These are phyloP conservation scores for Caryopteris hybrid DNA, from an alignment of 305 asterid genomes.

Conservation along the genomic window DNA sequence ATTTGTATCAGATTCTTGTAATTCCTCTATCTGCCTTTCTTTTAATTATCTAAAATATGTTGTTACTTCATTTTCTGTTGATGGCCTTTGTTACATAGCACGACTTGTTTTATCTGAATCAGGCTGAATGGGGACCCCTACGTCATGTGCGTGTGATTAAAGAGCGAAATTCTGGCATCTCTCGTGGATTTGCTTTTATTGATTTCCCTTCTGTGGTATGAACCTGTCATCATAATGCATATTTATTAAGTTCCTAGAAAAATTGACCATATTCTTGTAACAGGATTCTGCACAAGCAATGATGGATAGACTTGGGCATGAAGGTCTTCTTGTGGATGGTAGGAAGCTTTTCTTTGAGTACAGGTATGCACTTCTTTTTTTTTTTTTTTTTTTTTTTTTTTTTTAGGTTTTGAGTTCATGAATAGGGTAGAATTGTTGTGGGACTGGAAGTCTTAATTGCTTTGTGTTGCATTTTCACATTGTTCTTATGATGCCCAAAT, in stretches of 20 bases:
- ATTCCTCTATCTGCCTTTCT: conserved; percentile 16
- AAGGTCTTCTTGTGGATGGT: conserved; percentile 88
- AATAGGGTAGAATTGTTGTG: no score
- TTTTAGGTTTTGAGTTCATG: no score
- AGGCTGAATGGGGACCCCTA: conserved; percentile 99
- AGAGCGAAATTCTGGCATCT: conserved; percentile 85
- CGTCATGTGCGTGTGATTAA: conserved; percentile 96
- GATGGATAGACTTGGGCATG: conserved; percentile 89
- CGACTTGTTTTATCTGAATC: conserved; percentile 13
- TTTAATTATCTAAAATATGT: neutral
- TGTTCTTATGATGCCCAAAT: neutral
- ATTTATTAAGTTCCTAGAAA: conserved; percentile 3
- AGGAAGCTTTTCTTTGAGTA: conserved; percentile 91
- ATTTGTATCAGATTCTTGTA: conserved; percentile 92
- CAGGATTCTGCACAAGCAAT: conserved; percentile 90
- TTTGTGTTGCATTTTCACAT: neutral
- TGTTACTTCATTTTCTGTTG: conserved; percentile 1
- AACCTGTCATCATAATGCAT: conserved; percentile 5
- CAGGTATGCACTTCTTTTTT: conserved; percentile 48
- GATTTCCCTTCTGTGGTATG: conserved; percentile 95
- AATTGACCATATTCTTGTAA: conserved; percentile 15
- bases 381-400: no score
- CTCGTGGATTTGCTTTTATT: conserved; percentile 98
- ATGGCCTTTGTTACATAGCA: neutral
- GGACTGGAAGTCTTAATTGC: conserved; percentile 11